Evolutionary conservation across 2,329 filamentous ascomycete species (phyloP).

Genomic region (Cladosporium sp.): DNA sequence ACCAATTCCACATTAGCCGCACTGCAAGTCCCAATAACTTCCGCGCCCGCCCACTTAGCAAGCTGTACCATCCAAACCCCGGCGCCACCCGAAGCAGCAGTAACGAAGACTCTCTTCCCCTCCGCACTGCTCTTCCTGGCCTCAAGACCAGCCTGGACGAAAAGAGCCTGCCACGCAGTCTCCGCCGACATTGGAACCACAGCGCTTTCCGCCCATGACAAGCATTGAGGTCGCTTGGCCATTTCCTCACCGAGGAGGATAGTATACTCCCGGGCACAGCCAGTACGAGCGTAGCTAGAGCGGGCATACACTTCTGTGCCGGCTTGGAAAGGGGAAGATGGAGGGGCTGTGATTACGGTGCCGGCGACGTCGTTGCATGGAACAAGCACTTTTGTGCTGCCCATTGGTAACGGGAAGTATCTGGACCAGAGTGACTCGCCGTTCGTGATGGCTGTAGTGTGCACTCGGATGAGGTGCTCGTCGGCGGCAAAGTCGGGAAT

Average conservation of each 20-base stretch:
- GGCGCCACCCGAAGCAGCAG: neutral
- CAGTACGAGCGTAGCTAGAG: neutral
- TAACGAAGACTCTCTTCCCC: neutral
- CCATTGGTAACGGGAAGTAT: neutral
- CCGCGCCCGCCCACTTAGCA: neutral
- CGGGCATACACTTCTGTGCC: neutral
- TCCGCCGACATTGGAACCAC: neutral
- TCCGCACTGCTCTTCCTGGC: neutral
- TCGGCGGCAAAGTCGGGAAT: neutral
- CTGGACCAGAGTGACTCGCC: neutral
- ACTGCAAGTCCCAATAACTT: neutral
- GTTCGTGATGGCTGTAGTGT: neutral
- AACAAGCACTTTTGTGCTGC: neutral
- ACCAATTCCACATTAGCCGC: neutral
- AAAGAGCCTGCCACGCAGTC: slow-evolving; percentile 3
- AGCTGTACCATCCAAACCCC: neutral
- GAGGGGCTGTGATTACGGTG: neutral
- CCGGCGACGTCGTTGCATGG: neutral
- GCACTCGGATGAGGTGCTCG: neutral
- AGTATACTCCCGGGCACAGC: neutral
- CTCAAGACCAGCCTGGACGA: neutral
- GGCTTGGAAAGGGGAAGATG: neutral
- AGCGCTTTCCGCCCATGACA: neutral
- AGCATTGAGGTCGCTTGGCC: neutral
- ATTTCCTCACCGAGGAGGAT: neutral